These are phyloP conservation scores for Rhodofomes roseus DNA, from an alignment of 1,284 basidiomycete species.

Conservation along the genomic window DNA sequence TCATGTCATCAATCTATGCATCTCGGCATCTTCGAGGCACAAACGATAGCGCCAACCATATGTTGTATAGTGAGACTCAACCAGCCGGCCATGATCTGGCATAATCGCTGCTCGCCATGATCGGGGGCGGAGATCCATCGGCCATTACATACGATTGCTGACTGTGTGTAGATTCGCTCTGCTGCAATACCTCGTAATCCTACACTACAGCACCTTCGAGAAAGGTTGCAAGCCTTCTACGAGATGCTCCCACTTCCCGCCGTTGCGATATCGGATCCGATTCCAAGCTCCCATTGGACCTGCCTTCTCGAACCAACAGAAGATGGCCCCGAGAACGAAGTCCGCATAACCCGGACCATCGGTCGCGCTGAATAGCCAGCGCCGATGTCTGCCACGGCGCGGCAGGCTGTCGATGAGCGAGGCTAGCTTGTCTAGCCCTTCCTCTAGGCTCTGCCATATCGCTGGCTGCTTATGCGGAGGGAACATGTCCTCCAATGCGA, in stretches of 20 bases:
- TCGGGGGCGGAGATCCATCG: not conserved
- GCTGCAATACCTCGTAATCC: not conserved
- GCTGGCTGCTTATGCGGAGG: conserved; percentile 5
- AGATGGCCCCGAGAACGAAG: conserved; percentile 6
- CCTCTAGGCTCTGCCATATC: conserved; percentile 1
- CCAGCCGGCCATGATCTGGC: too few species aligned
- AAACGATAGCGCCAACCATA: not conserved
- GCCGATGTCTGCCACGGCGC: not conserved
- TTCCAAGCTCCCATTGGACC: conserved; percentile 8
- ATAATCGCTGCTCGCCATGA: not conserved
- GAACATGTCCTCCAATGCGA: conserved; percentile 9
- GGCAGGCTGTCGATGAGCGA: conserved; percentile 3
- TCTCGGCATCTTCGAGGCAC: not conserved
- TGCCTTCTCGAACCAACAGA: conserved; percentile 8
- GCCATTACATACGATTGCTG: not conserved
- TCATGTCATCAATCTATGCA: not conserved
- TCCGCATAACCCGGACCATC: conserved; percentile 8
- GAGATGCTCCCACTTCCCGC: conserved; percentile 6
- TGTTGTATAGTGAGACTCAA: too few species aligned
- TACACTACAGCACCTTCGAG: conserved; percentile 4
- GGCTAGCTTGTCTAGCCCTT: conserved; percentile 5
- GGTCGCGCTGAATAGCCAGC: conserved; percentile 4
- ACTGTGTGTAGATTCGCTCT: not conserved
- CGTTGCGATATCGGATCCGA: conserved; percentile 5
- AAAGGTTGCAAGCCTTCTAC: conserved; percentile 3